Conservation (phyloP, 164 flowering plant genomes). For the Aristolochia californica region DNA sequence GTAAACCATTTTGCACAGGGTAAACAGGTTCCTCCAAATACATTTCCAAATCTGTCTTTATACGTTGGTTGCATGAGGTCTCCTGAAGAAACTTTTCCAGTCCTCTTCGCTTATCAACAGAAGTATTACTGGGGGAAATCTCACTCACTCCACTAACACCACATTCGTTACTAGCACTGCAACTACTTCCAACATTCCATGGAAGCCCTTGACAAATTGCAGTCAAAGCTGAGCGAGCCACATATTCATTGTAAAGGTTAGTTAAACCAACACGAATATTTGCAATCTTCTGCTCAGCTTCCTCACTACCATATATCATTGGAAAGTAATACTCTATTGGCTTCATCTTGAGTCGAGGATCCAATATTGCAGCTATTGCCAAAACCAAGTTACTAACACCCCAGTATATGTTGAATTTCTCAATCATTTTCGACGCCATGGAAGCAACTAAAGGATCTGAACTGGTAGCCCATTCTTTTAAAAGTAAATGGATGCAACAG, state of each 20-base stretch:
- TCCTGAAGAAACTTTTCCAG: slow-evolving; percentile 5
- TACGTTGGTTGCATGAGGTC: not conserved
- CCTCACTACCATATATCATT: slow-evolving; percentile 6
- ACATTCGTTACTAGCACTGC: not conserved
- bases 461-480: slow-evolving; percentile 1
- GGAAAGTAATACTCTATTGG: slow-evolving; percentile 6
- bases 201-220: not conserved
- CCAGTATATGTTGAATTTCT: slow-evolving; percentile 8
- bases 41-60: slow-evolving; percentile 6
- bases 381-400: not conserved
- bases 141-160: not conserved
- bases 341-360: slow-evolving; percentile 11
- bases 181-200: not conserved
- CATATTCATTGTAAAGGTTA: slow-evolving; percentile 8
- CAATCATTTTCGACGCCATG: slow-evolving; percentile 2
- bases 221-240: not conserved
- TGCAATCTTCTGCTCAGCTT: not conserved
- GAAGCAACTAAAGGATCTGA: not conserved
- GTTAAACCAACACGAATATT: not conserved
- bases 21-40: slow-evolving; percentile 7
- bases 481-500: not conserved
- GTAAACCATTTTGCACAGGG: slow-evolving; percentile 1
- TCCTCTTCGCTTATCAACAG: not conserved
- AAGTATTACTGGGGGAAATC: not conserved
- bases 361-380: slow-evolving; percentile 7